A percentile compares a stretch with the other conserved stretches of the same genome.
Evolutionary conservation across 352 stramenopile genomes (phyloP).

Genomic region (Phytophthora cryptogea): DNA sequence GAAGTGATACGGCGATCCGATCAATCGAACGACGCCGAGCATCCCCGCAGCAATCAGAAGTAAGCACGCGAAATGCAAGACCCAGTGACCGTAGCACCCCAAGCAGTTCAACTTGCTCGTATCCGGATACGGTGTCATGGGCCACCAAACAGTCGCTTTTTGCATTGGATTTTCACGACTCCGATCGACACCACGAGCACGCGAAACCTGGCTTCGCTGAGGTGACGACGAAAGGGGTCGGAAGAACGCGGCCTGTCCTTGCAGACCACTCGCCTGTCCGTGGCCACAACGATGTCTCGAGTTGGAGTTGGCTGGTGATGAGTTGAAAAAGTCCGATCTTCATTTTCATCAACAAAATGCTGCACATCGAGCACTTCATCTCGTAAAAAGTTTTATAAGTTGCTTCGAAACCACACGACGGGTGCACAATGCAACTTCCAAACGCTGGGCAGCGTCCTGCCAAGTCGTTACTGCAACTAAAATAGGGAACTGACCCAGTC

Average conservation of each 20-base stretch:
- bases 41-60: constrained; percentile 20
- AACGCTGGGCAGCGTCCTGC: not conserved
- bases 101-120: constrained; percentile 1
- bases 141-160: not conserved
- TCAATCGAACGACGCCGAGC: constrained; percentile 18
- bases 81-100: not conserved
- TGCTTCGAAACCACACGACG: too few relatives aligned
- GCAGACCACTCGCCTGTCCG: not conserved
- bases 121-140: too few relatives aligned
- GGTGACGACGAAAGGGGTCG: not conserved
- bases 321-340: too few relatives aligned
- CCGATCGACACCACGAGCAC: constrained; percentile 11
- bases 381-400: too few relatives aligned
- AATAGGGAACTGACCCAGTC: not conserved
- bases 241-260: not conserved
- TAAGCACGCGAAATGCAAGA: constrained; percentile 20
- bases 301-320: too few relatives aligned
- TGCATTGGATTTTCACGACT: not conserved
- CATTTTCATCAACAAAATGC: too few relatives aligned
- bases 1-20: constrained; percentile 1
- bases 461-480: constrained; percentile 4
- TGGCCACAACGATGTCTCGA: not conserved
- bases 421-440: not conserved
- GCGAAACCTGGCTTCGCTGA: constrained; percentile 1
- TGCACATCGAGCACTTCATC: too few relatives aligned